Percentiles rank a stretch among this genome's conserved stretches.
Conservation (phyloP, 495 filamentous ascomycete genomes). For the Aspergillus hancockii region DNA sequence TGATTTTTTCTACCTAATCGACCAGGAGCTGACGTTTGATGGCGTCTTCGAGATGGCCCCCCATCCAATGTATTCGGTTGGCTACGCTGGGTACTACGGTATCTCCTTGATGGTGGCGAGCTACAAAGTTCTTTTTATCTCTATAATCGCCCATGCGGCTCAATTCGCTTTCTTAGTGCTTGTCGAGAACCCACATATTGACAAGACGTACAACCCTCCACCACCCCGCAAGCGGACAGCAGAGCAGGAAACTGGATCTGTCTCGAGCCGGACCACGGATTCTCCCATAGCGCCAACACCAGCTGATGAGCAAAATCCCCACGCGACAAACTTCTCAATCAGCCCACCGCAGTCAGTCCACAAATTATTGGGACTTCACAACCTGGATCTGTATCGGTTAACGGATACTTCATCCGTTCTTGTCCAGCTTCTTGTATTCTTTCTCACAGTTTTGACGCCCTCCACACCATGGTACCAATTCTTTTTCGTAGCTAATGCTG, state of each 20-base stretch:
- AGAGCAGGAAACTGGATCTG: constrained; percentile 39
- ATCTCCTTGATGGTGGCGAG: constrained; percentile 99
- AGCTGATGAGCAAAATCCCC: constrained; percentile 39
- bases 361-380: constrained; percentile 76
- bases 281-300: constrained; percentile 38
- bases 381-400: constrained; percentile 83
- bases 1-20: constrained; percentile 98
- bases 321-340: constrained; percentile 40
- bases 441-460: constrained; percentile 73
- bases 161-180: constrained; percentile 89
- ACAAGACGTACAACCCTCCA: constrained; percentile 94
- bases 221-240: constrained; percentile 64
- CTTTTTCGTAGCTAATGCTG: constrained; percentile 78
- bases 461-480: constrained; percentile 70
- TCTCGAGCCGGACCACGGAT: constrained; percentile 34
- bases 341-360: constrained; percentile 68
- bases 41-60: constrained; percentile 99
- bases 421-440: constrained; percentile 69
- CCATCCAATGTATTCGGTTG: constrained; percentile 99
- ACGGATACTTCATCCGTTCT: constrained; percentile 80
- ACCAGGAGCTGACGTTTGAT: constrained; percentile 96
- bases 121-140: constrained; percentile 95
- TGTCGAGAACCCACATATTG: constrained; percentile 96
- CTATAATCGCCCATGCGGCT: constrained; percentile 89
- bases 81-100: constrained; percentile 96